Evolutionary conservation across 345 rosid species (phyloP), one percentile per base, ranked within the genome.

Genomic region (Salix caprea): DNA sequence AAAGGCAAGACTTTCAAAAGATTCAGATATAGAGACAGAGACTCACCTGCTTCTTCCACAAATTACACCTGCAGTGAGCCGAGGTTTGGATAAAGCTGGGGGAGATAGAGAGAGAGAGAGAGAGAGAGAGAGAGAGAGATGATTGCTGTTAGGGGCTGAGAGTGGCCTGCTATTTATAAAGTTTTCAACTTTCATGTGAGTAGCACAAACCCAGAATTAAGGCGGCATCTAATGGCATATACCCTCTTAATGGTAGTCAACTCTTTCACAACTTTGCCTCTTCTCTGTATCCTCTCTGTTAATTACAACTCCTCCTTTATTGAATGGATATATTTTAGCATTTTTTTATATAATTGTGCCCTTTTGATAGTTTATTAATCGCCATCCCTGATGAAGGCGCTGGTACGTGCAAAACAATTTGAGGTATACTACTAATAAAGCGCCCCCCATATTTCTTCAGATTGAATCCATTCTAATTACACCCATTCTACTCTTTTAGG

Each of bases 21-120:
- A 42, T 24, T 19, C 40, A 40, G 13, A 40, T 40, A 2, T 0
- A 76, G 67, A 37, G 7, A 60, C 21, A 68, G 73, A 28, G 54
- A 76, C 78, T 69, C 39, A 76, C 78, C 72, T 4, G 18, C 42
- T 58, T 54, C 67, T 69, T 66, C 71, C 36, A 74, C 23, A 12
- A 44, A 13, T 26, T 61, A 21, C 28, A 23, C 28, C 69, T 30
- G 32, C 32, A 12, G 42, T 7, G 34, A 16, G 76, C 11, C 26
- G 18, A 39, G 7, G 26, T 4, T 5, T 46, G 34, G 70, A 24
- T 2, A 44, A 44, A 13, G 50, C 50, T 6, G 32, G 39, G 37
- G 39, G 67, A 67, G 39, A 19, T 28, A 28, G n/a, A 36, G 48
- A 67, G 39, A 28, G n/a, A 56, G 71, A 67, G 28, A 67, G 66